Conservation (phyloP, 139 green algal species). For the Gonium pectorale region DNA sequence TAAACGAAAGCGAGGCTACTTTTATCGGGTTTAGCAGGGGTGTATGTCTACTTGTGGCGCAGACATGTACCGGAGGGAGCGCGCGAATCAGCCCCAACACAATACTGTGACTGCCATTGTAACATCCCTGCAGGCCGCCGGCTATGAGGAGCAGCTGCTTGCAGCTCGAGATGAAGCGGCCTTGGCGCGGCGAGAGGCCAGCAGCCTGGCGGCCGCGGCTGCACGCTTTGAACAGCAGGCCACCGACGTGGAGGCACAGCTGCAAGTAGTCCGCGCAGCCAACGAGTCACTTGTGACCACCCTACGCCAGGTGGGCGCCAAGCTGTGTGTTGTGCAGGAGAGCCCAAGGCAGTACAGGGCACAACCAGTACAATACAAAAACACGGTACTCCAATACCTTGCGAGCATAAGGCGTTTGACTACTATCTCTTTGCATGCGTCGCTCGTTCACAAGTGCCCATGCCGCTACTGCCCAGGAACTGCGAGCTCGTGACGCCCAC, state of each 20-base stretch:
- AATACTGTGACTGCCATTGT: too few relatives aligned
- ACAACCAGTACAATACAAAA: background rate
- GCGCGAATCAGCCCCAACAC: too few relatives aligned
- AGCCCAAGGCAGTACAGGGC: background rate
- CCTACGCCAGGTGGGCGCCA: slow-evolving; percentile 15
- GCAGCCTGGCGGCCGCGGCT: background rate
- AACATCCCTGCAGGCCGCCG: background rate
- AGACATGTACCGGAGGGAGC: too few relatives aligned
- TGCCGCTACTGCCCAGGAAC: background rate
- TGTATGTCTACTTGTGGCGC: too few relatives aligned
- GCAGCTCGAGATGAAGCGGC: slow-evolving; percentile 18
- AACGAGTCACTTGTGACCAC: slow-evolving; percentile 19
- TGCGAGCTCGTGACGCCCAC: slow-evolving; percentile 12
- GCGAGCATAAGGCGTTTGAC: too few relatives aligned
- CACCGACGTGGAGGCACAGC: slow-evolving; percentile 18
- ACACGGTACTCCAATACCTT: background rate
- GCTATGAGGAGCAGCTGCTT: slow-evolving; percentile 39
- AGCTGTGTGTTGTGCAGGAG: background rate
- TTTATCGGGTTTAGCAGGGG: too few relatives aligned
- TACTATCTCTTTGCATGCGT: too few relatives aligned
- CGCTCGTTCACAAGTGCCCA: background rate
- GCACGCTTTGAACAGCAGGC: background rate
- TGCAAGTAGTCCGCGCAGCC: background rate
- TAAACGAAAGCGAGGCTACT: too few relatives aligned
- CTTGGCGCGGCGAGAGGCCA: slow-evolving; percentile 21